Conservation (phyloP, 129 eudicot species). For the Sambucus nigra region DNA sequence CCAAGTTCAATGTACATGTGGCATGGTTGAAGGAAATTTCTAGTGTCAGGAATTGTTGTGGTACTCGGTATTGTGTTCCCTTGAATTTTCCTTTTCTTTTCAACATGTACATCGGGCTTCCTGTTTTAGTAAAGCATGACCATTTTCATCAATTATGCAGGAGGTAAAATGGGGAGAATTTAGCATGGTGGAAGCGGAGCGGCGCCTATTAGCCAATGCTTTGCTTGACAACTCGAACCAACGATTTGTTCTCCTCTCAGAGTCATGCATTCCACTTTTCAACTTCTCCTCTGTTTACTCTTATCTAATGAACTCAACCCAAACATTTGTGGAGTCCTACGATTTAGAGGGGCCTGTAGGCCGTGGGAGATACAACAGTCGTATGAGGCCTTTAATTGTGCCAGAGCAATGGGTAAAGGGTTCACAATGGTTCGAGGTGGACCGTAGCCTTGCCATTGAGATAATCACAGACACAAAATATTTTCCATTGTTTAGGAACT, state of each 20-base stretch:
- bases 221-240: constrained; percentile 56
- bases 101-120: too few relatives aligned
- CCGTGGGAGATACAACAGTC: constrained; percentile 45
- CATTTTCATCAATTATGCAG: constrained; percentile 40
- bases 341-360: constrained; percentile 51
- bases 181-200: constrained; percentile 73
- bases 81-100: too few relatives aligned
- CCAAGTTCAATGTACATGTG: too few relatives aligned
- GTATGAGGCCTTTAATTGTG: constrained; percentile 37
- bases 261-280: constrained; percentile 67
- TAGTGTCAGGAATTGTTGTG: too few relatives aligned
- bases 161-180: constrained; percentile 61
- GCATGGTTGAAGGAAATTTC: too few relatives aligned
- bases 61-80: too few relatives aligned
- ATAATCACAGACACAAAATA: constrained; percentile 37
- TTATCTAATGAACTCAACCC: constrained; percentile 36
- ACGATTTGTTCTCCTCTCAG: constrained; percentile 61
- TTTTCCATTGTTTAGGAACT: constrained; percentile 29
- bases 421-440: constrained; percentile 66
- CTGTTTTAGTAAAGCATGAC: too few relatives aligned
- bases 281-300: constrained; percentile 50
- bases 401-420: constrained; percentile 64
- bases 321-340: constrained; percentile 54
- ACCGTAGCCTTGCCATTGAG: constrained; percentile 57
- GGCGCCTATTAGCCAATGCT: constrained; percentile 63